A percentile compares a stretch with the other conserved stretches of the same genome.
Evolutionary conservation across 2,329 filamentous ascomycete genomes (phyloP).

Genomic region (Penicillium sp.): DNA sequence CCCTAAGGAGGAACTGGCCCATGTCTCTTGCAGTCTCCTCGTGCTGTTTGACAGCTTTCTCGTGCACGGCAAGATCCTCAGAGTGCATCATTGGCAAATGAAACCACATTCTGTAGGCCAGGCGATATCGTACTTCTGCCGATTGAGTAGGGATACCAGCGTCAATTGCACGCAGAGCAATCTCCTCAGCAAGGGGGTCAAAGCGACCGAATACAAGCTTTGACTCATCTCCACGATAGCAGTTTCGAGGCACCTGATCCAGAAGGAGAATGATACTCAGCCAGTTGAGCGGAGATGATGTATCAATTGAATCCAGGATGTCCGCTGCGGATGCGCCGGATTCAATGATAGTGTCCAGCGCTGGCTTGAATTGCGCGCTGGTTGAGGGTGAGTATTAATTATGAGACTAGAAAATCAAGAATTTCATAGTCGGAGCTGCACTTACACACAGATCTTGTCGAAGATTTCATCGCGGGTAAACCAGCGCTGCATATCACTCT

Average conservation of each 20-base stretch:
- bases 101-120: conserved; percentile 56
- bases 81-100: conserved; percentile 63
- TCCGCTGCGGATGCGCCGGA: conserved; percentile 15
- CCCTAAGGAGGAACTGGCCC: conserved; percentile 11
- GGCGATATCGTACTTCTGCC: conserved; percentile 36
- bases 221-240: conserved; percentile 55
- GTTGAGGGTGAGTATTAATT: not conserved
- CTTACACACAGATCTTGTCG: conserved; percentile 24
- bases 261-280: conserved; percentile 59
- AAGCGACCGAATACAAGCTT: conserved; percentile 56
- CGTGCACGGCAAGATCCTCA: conserved; percentile 21
- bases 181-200: conserved; percentile 55
- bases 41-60: conserved; percentile 17
- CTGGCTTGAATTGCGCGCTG: conserved; percentile 22
- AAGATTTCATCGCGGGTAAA: conserved; percentile 20
- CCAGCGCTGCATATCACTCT: conserved; percentile 23
- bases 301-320: conserved; percentile 20
- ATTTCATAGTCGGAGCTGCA: not conserved
- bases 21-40: conserved; percentile 22
- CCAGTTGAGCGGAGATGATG: conserved; percentile 19
- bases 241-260: conserved; percentile 65
- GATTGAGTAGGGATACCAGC: conserved; percentile 30
- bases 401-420: not conserved
- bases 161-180: conserved; percentile 43
- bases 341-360: conserved; percentile 17